Percentiles rank a stretch among this genome's conserved stretches.
Evolutionary conservation across 441 rosid species (phyloP).

Genomic region (Omphalea diandra): DNA sequence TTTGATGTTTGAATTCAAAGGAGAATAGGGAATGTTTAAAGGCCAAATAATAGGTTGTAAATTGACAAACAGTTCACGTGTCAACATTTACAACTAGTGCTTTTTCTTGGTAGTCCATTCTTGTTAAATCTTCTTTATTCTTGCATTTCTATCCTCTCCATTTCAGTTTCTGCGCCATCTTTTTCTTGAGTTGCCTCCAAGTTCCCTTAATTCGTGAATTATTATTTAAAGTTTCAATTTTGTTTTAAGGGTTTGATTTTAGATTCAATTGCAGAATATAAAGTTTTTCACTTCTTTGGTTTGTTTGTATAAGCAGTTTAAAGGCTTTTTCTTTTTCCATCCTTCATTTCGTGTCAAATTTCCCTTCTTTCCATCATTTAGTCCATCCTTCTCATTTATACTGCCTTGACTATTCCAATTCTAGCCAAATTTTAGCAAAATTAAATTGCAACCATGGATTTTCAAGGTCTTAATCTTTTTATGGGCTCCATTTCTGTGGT

Average conservation of each 20-base stretch:
- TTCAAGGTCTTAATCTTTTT: slow-evolving; percentile 22
- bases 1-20: not conserved
- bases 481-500: slow-evolving; percentile 28
- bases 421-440: not conserved
- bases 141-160: not conserved
- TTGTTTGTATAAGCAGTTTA: not conserved
- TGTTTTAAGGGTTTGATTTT: not conserved
- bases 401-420: not conserved
- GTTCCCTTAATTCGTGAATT: slow-evolving; percentile 19
- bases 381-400: not conserved
- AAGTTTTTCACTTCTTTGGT: no score
- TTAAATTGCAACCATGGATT: slow-evolving; percentile 41
- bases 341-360: slow-evolving; percentile 4
- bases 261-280: slow-evolving; percentile 1
- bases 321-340: not conserved
- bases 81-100: not conserved
- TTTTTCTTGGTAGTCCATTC: not conserved
- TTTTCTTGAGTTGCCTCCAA: not conserved
- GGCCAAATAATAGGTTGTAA: not conserved
- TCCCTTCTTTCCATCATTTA: not conserved
- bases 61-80: not conserved
- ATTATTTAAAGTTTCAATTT: no score
- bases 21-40: not conserved
- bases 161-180: not conserved
- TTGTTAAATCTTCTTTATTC: not conserved